Evolutionary conservation across 768 basidiomycete species (phyloP), one percentile per base, ranked within the genome.

Genomic region (Mycena capillaripes): DNA sequence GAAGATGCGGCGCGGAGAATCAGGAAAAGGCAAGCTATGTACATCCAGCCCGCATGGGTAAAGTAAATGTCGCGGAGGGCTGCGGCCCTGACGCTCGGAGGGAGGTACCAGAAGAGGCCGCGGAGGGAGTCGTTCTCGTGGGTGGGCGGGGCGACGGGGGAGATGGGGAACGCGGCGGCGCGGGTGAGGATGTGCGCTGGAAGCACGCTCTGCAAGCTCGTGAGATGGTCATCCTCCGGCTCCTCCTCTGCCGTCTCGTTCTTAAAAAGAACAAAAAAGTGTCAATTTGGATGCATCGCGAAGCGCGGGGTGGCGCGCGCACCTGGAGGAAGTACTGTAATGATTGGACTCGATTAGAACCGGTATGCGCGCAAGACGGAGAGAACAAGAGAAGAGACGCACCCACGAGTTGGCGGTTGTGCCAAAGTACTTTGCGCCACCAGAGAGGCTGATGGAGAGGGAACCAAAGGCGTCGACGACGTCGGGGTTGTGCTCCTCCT

Each of bases 401-500:
- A 94, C 93, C 89, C 89, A 93, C 16, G 93, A 94, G 73, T 91
- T 93, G 25, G 93, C 93, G 27, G 87, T 92, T 36, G 91, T 91
- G 14, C 93, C 93, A 74, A 88, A 94, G 77, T 93, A 95, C 77
- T 92, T 94, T 27, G 93, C 89, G 53, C 90, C 89, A 9, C 94
- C 94, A 1, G 91, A 89, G 25, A 91, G 82, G 56, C 86, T 91
- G 75, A 95, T 92, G 14, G 91, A 90, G n/a, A 95, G 82, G 0
- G 93, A 92, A 23, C 94, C 94, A 79, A 94, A 94, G 12, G 94
- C 93, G 79, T 94, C 93, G 6, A 94, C 89, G 53, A 94, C 86
- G 75, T 95, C 93, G 10, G 88, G 88, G 66, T 89, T 87, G 69
- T 81, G 82, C 66, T 91, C 91, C 73, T 92, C 92, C 77, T 93